phyloP scores from a whole-genome alignment of 202 grass and related monocot genomes.

The Hordeum pubiflorum region DNA sequence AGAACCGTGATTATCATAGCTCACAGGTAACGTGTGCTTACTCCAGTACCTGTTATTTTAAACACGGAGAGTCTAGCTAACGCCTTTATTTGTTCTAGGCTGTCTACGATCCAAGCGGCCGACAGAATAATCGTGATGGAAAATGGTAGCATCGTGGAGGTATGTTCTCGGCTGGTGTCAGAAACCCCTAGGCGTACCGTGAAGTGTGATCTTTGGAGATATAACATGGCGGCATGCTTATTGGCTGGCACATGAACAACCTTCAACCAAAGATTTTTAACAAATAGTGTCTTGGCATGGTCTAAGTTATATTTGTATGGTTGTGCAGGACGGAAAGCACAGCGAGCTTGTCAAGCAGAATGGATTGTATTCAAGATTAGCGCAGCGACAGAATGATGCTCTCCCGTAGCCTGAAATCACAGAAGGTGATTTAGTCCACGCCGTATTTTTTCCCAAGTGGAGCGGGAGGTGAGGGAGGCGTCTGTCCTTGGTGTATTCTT shows the following conservation, averaged over 20 bases:
- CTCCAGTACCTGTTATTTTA: background rate
- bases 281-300: too few species aligned
- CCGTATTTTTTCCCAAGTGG: slow-evolving; percentile 11
- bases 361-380: slow-evolving; percentile 88
- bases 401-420: slow-evolving; percentile 37
- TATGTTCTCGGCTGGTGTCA: background rate
- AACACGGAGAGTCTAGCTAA: background rate
- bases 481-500: slow-evolving; percentile 19
- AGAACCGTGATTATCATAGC: slow-evolving; percentile 92
- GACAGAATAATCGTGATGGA: slow-evolving; percentile 97
- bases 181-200: background rate
- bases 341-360: slow-evolving; percentile 63
- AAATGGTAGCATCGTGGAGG: slow-evolving; percentile 79
- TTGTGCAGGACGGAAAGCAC: slow-evolving; percentile 72
- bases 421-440: slow-evolving; percentile 21
- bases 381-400: slow-evolving; percentile 57
- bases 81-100: slow-evolving; percentile 18
- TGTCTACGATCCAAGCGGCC: slow-evolving; percentile 89
- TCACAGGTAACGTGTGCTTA: slow-evolving; percentile 54
- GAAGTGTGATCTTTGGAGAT: background rate
- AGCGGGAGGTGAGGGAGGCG: background rate
- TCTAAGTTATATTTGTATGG: background rate
- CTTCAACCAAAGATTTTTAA: background rate
- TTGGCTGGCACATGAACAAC: background rate
- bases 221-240: background rate